Conservation (phyloP, 306 rosid genomes). For the Cicer pinnatifidum region DNA sequence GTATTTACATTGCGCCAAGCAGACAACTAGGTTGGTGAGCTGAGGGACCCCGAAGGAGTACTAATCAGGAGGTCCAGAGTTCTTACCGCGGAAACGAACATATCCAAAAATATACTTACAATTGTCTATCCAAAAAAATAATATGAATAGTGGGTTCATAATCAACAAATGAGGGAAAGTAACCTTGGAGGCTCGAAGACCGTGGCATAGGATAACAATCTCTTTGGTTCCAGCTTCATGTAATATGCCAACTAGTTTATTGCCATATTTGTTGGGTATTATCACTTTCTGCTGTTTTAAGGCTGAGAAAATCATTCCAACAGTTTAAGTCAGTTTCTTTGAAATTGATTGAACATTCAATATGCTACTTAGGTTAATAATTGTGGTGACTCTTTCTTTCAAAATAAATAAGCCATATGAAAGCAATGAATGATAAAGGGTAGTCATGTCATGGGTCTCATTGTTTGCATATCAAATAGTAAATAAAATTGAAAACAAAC, state of each 20-base stretch:
- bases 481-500: slow-evolving; percentile 25
- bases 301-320: slow-evolving; percentile 48
- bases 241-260: slow-evolving; percentile 70
- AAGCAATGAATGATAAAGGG: background rate
- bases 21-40: no score
- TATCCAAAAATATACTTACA: no score
- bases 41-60: no score
- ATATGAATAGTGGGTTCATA: background rate
- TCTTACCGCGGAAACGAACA: no score
- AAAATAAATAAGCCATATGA: background rate
- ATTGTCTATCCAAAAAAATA: no score
- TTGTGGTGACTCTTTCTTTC: background rate
- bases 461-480: slow-evolving; percentile 2
- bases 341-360: slow-evolving; percentile 24
- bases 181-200: slow-evolving; percentile 71
- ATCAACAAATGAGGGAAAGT: slow-evolving; percentile 8
- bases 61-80: no score
- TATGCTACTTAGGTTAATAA: background rate
- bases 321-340: slow-evolving; percentile 15
- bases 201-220: slow-evolving; percentile 77
- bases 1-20: background rate
- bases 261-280: slow-evolving; percentile 64
- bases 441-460: slow-evolving; percentile 3
- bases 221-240: slow-evolving; percentile 71
- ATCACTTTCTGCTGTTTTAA: slow-evolving; percentile 51